phyloP scores from a whole-genome alignment of 441 rosid genomes.

The Jatropha podagrica region DNA sequence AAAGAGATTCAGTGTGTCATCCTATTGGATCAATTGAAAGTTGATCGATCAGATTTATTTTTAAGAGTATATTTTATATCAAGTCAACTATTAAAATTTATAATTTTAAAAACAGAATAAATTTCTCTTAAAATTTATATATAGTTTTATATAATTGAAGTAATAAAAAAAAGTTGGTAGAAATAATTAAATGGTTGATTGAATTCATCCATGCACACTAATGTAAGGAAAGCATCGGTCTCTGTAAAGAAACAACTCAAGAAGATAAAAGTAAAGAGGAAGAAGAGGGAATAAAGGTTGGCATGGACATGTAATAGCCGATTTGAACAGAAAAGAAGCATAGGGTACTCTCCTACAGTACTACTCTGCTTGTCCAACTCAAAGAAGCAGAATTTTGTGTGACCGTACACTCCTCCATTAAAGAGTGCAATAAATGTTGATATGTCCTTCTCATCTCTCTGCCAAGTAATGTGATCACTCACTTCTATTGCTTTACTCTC shows the following conservation, averaged over 20 bases:
- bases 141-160: too few species aligned
- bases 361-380: conserved; percentile 31
- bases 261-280: background rate
- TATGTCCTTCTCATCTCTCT: conserved; percentile 35
- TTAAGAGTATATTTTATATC: too few species aligned
- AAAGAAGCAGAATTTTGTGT: conserved; percentile 26
- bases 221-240: background rate
- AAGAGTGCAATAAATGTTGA: conserved; percentile 29
- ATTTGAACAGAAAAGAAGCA: conserved; percentile 20
- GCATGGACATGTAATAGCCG: conserved; percentile 8
- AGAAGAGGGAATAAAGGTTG: background rate
- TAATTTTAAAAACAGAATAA: too few species aligned
- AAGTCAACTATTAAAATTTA: too few species aligned
- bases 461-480: conserved; percentile 8
- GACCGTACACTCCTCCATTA: conserved; percentile 30
- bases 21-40: too few species aligned
- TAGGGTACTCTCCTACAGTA: conserved; percentile 29
- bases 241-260: background rate
- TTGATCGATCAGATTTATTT: too few species aligned
- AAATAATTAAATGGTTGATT: too few species aligned
- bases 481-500: background rate
- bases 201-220: background rate
- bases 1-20: too few species aligned
- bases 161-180: too few species aligned
- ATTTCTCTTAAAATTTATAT: too few species aligned